phyloP scores from a whole-genome alignment of 2,329 filamentous ascomycete genomes.

The Fusarium dimerum region DNA sequence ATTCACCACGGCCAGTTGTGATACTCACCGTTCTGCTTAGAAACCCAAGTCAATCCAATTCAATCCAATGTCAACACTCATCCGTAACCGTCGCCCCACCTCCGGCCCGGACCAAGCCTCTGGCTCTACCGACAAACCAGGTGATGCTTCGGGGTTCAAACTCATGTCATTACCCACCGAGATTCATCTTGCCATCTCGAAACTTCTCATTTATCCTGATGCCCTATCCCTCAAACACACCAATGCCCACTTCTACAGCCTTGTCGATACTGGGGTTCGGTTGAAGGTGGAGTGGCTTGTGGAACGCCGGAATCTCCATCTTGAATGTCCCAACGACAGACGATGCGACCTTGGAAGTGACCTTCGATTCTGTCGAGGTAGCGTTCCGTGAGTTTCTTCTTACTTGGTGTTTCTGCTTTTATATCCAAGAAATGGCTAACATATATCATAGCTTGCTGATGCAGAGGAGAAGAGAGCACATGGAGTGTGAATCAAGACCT shows the following conservation, averaged over 20 bases:
- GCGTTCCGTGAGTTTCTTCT: conserved; percentile 52
- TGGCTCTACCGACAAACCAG: conserved; percentile 5
- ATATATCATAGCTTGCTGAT: conserved; percentile 50
- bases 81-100: conserved; percentile 26
- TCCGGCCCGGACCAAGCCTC: conserved; percentile 11
- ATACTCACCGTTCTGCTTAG: no score
- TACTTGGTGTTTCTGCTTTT: neutral
- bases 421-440: neutral
- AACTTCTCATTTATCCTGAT: conserved; percentile 67
- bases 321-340: conserved; percentile 64
- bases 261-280: conserved; percentile 65
- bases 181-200: conserved; percentile 64
- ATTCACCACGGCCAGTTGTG: no score
- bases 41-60: neutral
- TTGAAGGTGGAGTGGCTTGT: conserved; percentile 72
- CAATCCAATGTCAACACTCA: conserved; percentile 18
- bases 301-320: conserved; percentile 60
- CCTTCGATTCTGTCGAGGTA: conserved; percentile 60
- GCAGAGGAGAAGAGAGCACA: conserved; percentile 59
- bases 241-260: conserved; percentile 60
- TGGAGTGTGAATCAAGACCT: conserved; percentile 60
- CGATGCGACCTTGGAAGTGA: conserved; percentile 61
- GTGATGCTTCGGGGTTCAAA: neutral
- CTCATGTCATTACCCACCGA: conserved; percentile 62
- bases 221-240: conserved; percentile 71